Percentiles rank a stretch among this genome's conserved stretches.
phyloP scores from a whole-genome alignment of 495 filamentous ascomycete genomes.

The Pyrenula massariospora region DNA sequence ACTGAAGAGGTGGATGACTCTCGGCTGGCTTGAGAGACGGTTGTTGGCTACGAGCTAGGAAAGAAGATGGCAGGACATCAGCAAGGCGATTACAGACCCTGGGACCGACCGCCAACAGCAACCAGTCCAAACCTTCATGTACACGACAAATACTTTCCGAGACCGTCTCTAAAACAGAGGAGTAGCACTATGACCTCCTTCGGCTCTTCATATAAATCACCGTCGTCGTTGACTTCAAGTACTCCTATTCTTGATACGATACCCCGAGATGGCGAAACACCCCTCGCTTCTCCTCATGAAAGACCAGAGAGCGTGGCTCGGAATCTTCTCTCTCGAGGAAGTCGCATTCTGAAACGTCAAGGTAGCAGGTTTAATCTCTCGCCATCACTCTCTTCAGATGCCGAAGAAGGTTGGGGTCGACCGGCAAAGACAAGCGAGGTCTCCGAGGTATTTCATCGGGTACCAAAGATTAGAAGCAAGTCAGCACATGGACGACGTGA shows the following conservation, averaged over 20 bases:
- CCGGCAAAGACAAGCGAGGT: conserved; percentile 16
- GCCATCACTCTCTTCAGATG: conserved; percentile 33
- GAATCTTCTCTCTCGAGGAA: conserved; percentile 33
- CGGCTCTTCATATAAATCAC: not conserved
- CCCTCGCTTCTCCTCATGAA: conserved; percentile 7
- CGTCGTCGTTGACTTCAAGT: not conserved
- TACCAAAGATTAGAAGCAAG: conserved; percentile 13
- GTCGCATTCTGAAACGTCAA: conserved; percentile 38
- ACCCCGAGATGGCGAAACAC: not conserved
- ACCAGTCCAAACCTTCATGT: not conserved
- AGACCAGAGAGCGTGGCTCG: conserved; percentile 28
- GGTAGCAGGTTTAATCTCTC: conserved; percentile 40
- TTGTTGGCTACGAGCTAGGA: too few species aligned
- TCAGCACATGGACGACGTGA: conserved; percentile 3
- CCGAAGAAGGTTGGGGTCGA: conserved; percentile 25
- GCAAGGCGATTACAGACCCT: not conserved
- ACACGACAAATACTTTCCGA: not conserved
- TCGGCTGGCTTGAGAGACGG: not conserved
- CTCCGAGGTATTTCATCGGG: conserved; percentile 21
- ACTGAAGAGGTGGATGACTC: not conserved
- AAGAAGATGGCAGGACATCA: not conserved
- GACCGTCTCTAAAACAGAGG: not conserved
- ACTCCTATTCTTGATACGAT: not conserved
- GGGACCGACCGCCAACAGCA: not conserved
- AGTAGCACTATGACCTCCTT: not conserved